These are phyloP conservation scores for Coprinopsis cinerea DNA, from an alignment of 768 basidiomycete genomes.

Conservation along the genomic window DNA sequence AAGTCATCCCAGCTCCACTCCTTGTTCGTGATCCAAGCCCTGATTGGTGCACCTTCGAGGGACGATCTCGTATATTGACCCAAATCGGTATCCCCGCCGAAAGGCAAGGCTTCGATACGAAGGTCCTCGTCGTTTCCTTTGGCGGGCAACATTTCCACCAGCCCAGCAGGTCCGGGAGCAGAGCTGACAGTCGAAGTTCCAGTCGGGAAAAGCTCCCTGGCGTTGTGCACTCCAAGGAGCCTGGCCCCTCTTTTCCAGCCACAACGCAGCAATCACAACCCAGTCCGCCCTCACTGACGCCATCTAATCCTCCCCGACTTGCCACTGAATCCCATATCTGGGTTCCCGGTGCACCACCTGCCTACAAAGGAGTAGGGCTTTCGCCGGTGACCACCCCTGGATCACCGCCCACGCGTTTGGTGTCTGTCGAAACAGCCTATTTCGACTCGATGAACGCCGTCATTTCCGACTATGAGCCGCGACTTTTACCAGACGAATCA, in stretches of 20 bases:
- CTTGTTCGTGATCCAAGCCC: constrained; percentile 55
- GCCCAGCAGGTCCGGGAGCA: constrained; percentile 37
- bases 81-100: constrained; percentile 54
- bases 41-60: constrained; percentile 36
- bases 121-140: constrained; percentile 73
- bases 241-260: too few relatives aligned
- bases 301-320: constrained; percentile 21
- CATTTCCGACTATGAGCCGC: constrained; percentile 22
- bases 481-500: constrained; percentile 55
- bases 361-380: constrained; percentile 26
- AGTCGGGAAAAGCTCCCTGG: constrained; percentile 19
- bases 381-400: not conserved
- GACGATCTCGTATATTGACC: constrained; percentile 48
- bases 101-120: constrained; percentile 39
- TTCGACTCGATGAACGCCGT: too few relatives aligned
- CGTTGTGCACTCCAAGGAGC: too few relatives aligned
- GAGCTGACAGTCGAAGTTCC: constrained; percentile 22
- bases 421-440: too few relatives aligned
- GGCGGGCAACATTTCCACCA: constrained; percentile 70
- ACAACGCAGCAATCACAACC: too few relatives aligned
- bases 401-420: not conserved
- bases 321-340: constrained; percentile 50
- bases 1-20: constrained; percentile 52
- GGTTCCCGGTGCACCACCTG: constrained; percentile 55
- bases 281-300: not conserved